Base-by-base conservation (phyloP, 2,329 filamentous ascomycete genomes). In the Myriangium duriaei region DNA sequence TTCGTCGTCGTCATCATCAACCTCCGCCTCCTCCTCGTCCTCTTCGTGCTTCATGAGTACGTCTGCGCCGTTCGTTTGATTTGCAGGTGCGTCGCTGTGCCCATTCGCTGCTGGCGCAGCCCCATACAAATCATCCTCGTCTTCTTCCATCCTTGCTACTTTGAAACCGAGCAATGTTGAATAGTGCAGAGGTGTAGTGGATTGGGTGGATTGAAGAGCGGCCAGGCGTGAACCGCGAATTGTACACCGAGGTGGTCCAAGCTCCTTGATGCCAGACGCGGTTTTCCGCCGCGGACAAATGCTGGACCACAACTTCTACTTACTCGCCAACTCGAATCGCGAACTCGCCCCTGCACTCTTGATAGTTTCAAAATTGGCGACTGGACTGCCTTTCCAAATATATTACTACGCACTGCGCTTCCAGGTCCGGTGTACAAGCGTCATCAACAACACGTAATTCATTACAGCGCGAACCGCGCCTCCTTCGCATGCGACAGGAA, bases 51-150 rank as follows among this genome's bases (percentile, higher is more conserved):
- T 41, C 12, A 41, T 28, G 5, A 43, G 41, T 10, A 48, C 31
- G 19, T 46, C 41, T 51, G 55, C 32, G 38, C 43, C 16, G 45
- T 48, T 49, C 37, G 41, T 29, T 31, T 37, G 34, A 29, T 33
- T 28, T 26, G 4, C 14, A 12, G 10, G 13, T 12, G 11, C 38
- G 12, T 40, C 39, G 7, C 17, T 15, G 30, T 37, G 32, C 13
- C 40, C 43, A 17, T 40, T 43, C 33, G 32, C 31, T 13, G 16
- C 38, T 42, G 13, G 41, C 45, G 24, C 46, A 49, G 39, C 57
- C 53, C 34, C 59, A 51, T 69, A 69, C 45, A 69, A 62, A 53
- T 69, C 65, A 45, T 69, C 66, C 42, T 69, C 66, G 45, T 69
- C 66, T 44, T 68, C 65, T 29, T 67, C 65, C 65, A 69, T 68